phyloP scores from a whole-genome alignment of 345 rosid species.

The Crucihimalaya himalaica region DNA sequence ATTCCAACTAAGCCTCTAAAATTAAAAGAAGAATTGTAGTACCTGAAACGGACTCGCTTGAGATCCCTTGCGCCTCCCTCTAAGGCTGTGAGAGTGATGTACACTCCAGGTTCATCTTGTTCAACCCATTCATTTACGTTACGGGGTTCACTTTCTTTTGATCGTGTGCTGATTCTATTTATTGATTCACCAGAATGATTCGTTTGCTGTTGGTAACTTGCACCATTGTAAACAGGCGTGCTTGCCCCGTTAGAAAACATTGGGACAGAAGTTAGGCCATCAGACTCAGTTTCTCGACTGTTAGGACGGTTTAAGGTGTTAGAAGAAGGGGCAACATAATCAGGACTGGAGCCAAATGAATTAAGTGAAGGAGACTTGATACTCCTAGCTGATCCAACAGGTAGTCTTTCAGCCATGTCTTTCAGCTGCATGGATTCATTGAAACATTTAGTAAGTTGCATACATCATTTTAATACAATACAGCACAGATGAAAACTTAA shows the following conservation, averaged over 20 bases:
- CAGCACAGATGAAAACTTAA: not conserved
- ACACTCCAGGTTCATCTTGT: constrained; percentile 98
- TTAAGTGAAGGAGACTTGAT: constrained; percentile 58
- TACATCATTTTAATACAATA: not conserved
- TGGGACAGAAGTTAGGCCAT: constrained; percentile 40
- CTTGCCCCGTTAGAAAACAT: constrained; percentile 56
- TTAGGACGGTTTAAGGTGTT: constrained; percentile 49
- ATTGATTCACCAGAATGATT: constrained; percentile 51
- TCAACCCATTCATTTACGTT: constrained; percentile 72
- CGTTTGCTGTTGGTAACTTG: constrained; percentile 43
- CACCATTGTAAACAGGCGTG: constrained; percentile 48
- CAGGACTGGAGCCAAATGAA: constrained; percentile 60
- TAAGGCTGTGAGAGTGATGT: constrained; percentile 86
- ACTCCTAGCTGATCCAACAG: constrained; percentile 57
- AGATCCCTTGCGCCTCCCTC: constrained; percentile 82
- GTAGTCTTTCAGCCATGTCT: constrained; percentile 95
- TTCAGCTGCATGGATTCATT: constrained; percentile 52
- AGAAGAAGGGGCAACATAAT: constrained; percentile 49
- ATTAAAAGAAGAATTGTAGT: constrained; percentile 26
- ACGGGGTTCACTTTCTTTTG: constrained; percentile 56
- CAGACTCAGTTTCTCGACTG: constrained; percentile 56
- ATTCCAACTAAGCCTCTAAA: not conserved
- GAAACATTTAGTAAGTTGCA: constrained; percentile 15
- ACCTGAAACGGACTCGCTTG: constrained; percentile 99
- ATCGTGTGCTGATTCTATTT: constrained; percentile 58